Conservation (phyloP, 768 basidiomycete species). For the Calocera cornea region DNA sequence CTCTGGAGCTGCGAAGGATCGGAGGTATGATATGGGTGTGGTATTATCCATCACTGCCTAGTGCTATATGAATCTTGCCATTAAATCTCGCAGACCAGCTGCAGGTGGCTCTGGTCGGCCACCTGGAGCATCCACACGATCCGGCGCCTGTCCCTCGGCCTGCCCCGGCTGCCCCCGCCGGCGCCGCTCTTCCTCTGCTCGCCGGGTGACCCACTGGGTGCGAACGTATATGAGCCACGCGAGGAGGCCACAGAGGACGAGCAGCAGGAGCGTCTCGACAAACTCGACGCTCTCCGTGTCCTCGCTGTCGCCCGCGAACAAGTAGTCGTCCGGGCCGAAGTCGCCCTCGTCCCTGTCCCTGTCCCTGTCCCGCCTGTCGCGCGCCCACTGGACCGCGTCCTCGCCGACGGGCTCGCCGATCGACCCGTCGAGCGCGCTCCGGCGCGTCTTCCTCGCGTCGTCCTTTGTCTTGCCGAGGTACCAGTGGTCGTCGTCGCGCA, state of each 20-base stretch:
- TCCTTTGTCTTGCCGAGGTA: slow-evolving; percentile 73
- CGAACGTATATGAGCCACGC: slow-evolving; percentile 66
- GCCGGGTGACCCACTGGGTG: slow-evolving; percentile 59
- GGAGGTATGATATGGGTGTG: not conserved
- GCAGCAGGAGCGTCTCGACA: slow-evolving; percentile 63
- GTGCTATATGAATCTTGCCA: slow-evolving; percentile 13
- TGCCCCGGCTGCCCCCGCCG: slow-evolving; percentile 23
- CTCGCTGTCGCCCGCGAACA: slow-evolving; percentile 43
- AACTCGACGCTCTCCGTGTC: slow-evolving; percentile 60
- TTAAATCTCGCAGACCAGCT: slow-evolving; percentile 51
- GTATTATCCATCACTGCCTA: not conserved
- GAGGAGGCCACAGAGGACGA: slow-evolving; percentile 57
- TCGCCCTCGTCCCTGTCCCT: slow-evolving; percentile 61
- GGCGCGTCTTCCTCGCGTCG: slow-evolving; percentile 38
- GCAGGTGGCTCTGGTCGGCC: slow-evolving; percentile 49
- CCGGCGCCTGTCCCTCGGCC: slow-evolving; percentile 17
- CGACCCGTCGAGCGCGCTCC: not conserved
- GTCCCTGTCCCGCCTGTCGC: slow-evolving; percentile 56
- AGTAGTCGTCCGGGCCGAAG: slow-evolving; percentile 71
- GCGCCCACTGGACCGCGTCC: slow-evolving; percentile 49
- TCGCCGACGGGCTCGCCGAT: slow-evolving; percentile 11
- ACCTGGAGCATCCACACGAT: slow-evolving; percentile 40
- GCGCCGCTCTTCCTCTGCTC: slow-evolving; percentile 40
- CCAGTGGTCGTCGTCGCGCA: slow-evolving; percentile 45
- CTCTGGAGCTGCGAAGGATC: not conserved